phyloP scores from a whole-genome alignment of 768 basidiomycete species.

The Rhodotorula sphaerocarpa region DNA sequence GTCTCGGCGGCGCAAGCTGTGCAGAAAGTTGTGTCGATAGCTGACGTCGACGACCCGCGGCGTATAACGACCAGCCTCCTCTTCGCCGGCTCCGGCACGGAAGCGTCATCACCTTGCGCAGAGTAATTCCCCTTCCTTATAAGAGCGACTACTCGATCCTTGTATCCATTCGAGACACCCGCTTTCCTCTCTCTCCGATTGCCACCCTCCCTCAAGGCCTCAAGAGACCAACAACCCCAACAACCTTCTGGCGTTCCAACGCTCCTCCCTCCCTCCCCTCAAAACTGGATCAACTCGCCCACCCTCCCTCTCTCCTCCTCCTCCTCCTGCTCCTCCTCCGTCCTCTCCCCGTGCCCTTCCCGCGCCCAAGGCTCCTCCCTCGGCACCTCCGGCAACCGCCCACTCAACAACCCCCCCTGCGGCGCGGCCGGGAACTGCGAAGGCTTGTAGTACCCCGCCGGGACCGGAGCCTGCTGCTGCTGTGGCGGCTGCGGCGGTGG shows the following conservation, averaged over 20 bases:
- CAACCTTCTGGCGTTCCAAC: slow-evolving; percentile 6
- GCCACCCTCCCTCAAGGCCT: neutral
- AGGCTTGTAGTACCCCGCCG: slow-evolving; percentile 31
- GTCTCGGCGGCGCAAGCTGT: too few relatives aligned
- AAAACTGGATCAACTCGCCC: slow-evolving; percentile 32
- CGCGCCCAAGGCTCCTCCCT: neutral
- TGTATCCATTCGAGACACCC: too few relatives aligned
- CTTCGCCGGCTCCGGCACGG: too few relatives aligned
- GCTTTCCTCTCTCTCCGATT: too few relatives aligned
- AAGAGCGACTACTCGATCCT: too few relatives aligned
- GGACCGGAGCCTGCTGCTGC: slow-evolving; percentile 14
- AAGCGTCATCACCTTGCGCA: too few relatives aligned
- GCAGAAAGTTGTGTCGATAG: too few relatives aligned
- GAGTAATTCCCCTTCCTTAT: too few relatives aligned
- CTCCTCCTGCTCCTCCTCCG: neutral
- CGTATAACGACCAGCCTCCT: too few relatives aligned
- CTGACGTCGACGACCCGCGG: too few relatives aligned
- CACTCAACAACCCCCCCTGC: slow-evolving; percentile 10
- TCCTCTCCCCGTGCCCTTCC: neutral
- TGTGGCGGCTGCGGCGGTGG: slow-evolving; percentile 1
- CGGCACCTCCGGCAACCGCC: slow-evolving; percentile 29
- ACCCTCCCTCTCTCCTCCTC: slow-evolving; percentile 10
- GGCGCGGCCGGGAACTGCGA: slow-evolving; percentile 31
- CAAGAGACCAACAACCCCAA: neutral
- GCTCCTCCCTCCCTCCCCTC: neutral